Conservation (phyloP, 2,329 filamentous ascomycete species). For the Ceratocystis cacaofunesta region DNA sequence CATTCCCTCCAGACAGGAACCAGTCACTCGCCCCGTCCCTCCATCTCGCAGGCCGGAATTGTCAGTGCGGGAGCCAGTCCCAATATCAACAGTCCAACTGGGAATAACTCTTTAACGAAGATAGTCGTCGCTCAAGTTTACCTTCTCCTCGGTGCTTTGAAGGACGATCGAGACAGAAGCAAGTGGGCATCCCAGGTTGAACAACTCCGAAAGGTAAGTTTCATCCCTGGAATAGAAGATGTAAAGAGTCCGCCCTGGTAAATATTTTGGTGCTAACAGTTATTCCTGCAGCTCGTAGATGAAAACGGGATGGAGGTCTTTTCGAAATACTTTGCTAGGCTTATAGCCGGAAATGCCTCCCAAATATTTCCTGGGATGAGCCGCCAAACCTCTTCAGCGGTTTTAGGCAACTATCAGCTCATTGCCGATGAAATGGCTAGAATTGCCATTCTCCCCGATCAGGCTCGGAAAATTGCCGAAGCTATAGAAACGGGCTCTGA, state of each 20-base stretch:
- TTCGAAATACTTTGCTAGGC: conserved; percentile 83
- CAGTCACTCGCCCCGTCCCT: conserved; percentile 41
- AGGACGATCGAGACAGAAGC: conserved; percentile 75
- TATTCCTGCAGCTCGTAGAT: conserved; percentile 61
- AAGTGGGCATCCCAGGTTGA: conserved; percentile 90
- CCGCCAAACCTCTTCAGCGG: conserved; percentile 42
- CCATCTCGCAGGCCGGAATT: conserved; percentile 34
- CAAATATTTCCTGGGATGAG: conserved; percentile 76
- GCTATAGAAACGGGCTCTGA: conserved; percentile 81
- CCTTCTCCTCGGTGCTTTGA: conserved; percentile 83
- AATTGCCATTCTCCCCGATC: conserved; percentile 62
- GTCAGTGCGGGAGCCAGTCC: conserved; percentile 47
- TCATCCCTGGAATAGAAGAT: not conserved
- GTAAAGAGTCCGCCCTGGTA: not conserved
- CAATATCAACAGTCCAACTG: conserved; percentile 47
- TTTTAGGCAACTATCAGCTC: conserved; percentile 62
- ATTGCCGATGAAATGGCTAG: conserved; percentile 75
- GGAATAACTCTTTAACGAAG: conserved; percentile 60
- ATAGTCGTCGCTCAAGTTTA: conserved; percentile 93
- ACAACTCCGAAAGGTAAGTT: conserved; percentile 73
- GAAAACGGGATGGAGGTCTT: conserved; percentile 99
- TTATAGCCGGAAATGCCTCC: conserved; percentile 78
- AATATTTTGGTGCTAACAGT: not conserved
- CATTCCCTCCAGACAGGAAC: conserved; percentile 42
- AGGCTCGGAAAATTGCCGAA: conserved; percentile 83